phyloP scores from a whole-genome alignment of 768 basidiomycete genomes.

The Tephrocybe sp. region DNA sequence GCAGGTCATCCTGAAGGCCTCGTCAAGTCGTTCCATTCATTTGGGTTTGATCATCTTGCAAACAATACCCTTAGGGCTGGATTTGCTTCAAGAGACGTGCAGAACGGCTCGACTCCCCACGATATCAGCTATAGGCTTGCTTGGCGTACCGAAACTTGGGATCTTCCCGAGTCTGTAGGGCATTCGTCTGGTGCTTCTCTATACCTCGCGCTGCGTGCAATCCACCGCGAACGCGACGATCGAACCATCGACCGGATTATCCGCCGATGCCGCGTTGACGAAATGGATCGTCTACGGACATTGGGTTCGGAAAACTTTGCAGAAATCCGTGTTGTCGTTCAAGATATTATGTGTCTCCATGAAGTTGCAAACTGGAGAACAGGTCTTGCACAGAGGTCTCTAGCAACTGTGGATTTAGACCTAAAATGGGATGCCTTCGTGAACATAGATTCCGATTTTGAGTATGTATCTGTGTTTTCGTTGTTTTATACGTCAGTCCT shows the following conservation, averaged over 20 bases:
- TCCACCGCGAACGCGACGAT: slow-evolving; percentile 76
- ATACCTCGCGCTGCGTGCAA: slow-evolving; percentile 77
- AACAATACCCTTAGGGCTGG: slow-evolving; percentile 57
- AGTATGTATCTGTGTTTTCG: slow-evolving; percentile 60
- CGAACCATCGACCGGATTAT: slow-evolving; percentile 48
- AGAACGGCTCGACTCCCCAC: slow-evolving; percentile 30
- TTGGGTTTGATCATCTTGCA: slow-evolving; percentile 91
- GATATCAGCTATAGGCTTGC: slow-evolving; percentile 77
- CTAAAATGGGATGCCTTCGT: slow-evolving; percentile 42
- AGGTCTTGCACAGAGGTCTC: slow-evolving; percentile 29
- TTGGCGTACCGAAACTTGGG: slow-evolving; percentile 96
- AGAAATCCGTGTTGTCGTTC: slow-evolving; percentile 67
- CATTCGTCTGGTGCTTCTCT: slow-evolving; percentile 56
- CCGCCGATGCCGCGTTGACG: slow-evolving; percentile 49
- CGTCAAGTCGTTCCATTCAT: slow-evolving; percentile 79
- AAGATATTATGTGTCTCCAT: slow-evolving; percentile 77
- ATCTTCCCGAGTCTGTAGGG: slow-evolving; percentile 68
- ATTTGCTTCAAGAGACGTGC: slow-evolving; percentile 27
- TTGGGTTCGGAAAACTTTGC: slow-evolving; percentile 80
- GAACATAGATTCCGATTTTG: slow-evolving; percentile 55
- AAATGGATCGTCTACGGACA: slow-evolving; percentile 61
- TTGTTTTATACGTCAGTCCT: background rate
- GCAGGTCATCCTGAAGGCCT: slow-evolving; percentile 61
- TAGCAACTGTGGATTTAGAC: slow-evolving; percentile 33
- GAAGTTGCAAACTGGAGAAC: slow-evolving; percentile 72